Base-by-base conservation (phyloP, 2,329 filamentous ascomycete species). In the Scedosporium apiospermum region DNA sequence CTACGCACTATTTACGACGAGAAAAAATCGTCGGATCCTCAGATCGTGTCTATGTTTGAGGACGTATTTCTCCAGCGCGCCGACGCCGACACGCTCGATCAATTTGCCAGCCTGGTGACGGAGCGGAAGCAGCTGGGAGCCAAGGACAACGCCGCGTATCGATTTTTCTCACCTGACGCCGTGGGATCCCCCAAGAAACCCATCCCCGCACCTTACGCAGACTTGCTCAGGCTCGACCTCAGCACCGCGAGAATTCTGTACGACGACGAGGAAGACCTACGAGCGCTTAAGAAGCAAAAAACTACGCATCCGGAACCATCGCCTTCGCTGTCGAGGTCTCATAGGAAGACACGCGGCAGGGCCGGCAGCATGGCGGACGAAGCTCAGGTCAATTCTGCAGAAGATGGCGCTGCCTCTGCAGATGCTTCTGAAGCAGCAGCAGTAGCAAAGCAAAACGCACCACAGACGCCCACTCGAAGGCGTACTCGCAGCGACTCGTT, bases 1-100 rank as follows among this genome's bases (percentile, higher is more conserved):
- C 75, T 88, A 64, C 78, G 83, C 61, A 80, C 78, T 14, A 75
- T 87, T 64, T 87, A 85, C 71, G 83, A 87, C 66, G 82, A 87
- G 34, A 38, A 38, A 68, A 78, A 81, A 64, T 76, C 76, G 55
- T 71, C 74, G 46, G 77, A 86, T 66, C 72, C 77, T 16, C 73
- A 74, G 42, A 84, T 86, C 67, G 74, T 87, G 63, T 73, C 76
- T 65, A 80, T 87, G 76, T 73, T 87, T 57, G 81, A 84, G 71
- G 78, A 82, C 64, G 77, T 87, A 55, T 86, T 81, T 70, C 75
- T 77, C 66, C 82, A 85, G 68, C 82, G 78, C 18, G 83, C 84
- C n/a, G 80, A 81, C 65, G 68, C 73, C 44, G 77, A 80, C 44
- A 81, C 82, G 1, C 69, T 81, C 60, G 72, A 76, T 46, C 76